A percentile compares a stretch with the other conserved stretches of the same genome.
phyloP scores from a whole-genome alignment of 495 filamentous ascomycete species.

The Aspergillus steynii region DNA sequence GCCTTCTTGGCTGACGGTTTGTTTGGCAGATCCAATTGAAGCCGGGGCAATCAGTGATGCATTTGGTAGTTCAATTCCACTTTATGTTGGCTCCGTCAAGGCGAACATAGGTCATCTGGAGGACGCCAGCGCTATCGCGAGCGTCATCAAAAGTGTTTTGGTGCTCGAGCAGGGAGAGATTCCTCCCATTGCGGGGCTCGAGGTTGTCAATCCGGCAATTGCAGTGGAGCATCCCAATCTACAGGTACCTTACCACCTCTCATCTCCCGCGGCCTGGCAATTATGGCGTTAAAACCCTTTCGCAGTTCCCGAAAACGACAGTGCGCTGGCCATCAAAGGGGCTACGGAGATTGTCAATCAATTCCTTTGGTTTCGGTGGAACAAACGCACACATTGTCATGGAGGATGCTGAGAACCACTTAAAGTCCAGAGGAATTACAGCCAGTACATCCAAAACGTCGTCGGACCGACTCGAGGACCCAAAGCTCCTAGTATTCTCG shows the following conservation, averaged over 20 bases:
- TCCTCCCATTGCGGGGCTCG: slow-evolving; percentile 30
- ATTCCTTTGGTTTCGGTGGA: slow-evolving; percentile 67
- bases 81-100: slow-evolving; percentile 50
- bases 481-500: slow-evolving; percentile 25
- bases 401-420: slow-evolving; percentile 18
- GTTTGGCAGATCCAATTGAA: slow-evolving; percentile 16
- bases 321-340: too few species aligned
- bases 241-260: slow-evolving; percentile 24
- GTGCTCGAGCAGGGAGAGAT: slow-evolving; percentile 50
- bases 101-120: slow-evolving; percentile 53
- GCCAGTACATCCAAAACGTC: slow-evolving; percentile 9
- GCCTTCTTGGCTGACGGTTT: too few species aligned
- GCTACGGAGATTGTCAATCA: too few species aligned
- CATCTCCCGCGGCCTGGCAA: slow-evolving; percentile 42
- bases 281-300: too few species aligned
- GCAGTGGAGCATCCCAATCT: slow-evolving; percentile 23
- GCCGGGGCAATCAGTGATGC: slow-evolving; percentile 8
- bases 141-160: slow-evolving; percentile 55
- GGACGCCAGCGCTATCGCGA: slow-evolving; percentile 57
- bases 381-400: slow-evolving; percentile 62
- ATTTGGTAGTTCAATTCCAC: slow-evolving; percentile 10
- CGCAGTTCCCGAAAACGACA: too few species aligned
- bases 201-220: slow-evolving; percentile 35
- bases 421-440: too few species aligned
- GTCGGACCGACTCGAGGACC: neutral